phyloP scores from a whole-genome alignment of 140 eudicot genomes.

The Cichorium intybus region DNA sequence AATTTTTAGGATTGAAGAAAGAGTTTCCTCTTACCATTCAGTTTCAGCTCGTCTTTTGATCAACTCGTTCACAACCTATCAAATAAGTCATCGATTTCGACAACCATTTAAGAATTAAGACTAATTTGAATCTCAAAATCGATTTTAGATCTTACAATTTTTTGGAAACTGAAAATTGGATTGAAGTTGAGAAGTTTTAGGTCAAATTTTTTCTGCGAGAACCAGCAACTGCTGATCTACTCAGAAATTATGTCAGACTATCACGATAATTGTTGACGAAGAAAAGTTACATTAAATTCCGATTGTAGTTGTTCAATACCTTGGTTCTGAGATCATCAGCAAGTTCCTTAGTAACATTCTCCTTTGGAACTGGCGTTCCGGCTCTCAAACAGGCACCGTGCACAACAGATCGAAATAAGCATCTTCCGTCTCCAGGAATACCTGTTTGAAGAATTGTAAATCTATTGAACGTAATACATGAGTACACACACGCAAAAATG shows the following conservation, averaged over 20 bases:
- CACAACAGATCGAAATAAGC: constrained; percentile 83
- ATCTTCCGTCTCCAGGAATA: constrained; percentile 87
- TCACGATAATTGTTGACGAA: neutral
- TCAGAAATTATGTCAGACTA: neutral
- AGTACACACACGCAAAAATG: neutral
- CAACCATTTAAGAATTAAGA: neutral
- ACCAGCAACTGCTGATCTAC: neutral
- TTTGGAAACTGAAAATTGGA: neutral
- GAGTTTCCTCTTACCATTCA: constrained; percentile 51
- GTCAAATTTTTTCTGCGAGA: neutral
- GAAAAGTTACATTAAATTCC: neutral
- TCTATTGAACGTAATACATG: neutral
- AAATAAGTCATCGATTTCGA: neutral
- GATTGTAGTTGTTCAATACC: constrained; percentile 24
- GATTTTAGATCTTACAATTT: neutral
- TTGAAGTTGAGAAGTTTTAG: neutral
- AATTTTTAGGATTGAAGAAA: neutral
- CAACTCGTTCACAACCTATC: constrained; percentile 74
- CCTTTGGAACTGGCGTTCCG: constrained; percentile 67
- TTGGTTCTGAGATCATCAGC: constrained; percentile 83
- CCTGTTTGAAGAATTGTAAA: constrained; percentile 40
- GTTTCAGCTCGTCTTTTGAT: constrained; percentile 65
- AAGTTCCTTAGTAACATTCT: constrained; percentile 57
- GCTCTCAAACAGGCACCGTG: constrained; percentile 75
- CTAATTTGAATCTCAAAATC: neutral